Evolutionary conservation across 1,284 basidiomycete genomes (phyloP).

Genomic region (Cryptococcus maquisensis): DNA sequence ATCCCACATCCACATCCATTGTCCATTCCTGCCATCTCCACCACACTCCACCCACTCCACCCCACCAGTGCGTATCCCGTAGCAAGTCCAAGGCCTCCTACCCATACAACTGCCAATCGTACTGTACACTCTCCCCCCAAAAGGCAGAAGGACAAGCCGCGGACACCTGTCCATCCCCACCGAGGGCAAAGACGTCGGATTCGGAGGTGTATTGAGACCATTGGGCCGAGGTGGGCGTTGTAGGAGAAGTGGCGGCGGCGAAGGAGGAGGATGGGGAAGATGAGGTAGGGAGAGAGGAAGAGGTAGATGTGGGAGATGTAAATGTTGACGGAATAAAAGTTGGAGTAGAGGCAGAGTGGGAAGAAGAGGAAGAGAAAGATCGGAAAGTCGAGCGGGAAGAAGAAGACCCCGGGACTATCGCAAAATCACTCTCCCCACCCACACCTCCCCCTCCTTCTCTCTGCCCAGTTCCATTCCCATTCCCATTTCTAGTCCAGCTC

Average conservation of each 20-base stretch:
- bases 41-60: too few species aligned
- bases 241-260: not conserved
- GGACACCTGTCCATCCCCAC: conserved; percentile 15
- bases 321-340: not conserved
- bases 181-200: conserved; percentile 17
- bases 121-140: conserved; percentile 29
- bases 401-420: too few species aligned
- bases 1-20: too few species aligned
- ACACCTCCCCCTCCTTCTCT: not conserved
- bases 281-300: not conserved
- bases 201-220: conserved; percentile 12
- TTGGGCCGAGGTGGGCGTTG: conserved; percentile 7
- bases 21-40: too few species aligned
- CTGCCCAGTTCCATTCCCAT: too few species aligned
- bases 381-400: not conserved
- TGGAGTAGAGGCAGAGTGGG: not conserved
- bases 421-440: not conserved
- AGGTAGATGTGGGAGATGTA: not conserved
- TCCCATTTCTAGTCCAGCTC: too few species aligned
- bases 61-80: too few species aligned
- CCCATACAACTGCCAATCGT: conserved; percentile 38
- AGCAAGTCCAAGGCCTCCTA: not conserved
- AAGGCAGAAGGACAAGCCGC: conserved; percentile 23
- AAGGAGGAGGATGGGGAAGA: not conserved
- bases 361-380: not conserved